These are phyloP conservation scores for Camillea tinctor DNA, from an alignment of 2,329 filamentous ascomycete species.

Conservation along the genomic window DNA sequence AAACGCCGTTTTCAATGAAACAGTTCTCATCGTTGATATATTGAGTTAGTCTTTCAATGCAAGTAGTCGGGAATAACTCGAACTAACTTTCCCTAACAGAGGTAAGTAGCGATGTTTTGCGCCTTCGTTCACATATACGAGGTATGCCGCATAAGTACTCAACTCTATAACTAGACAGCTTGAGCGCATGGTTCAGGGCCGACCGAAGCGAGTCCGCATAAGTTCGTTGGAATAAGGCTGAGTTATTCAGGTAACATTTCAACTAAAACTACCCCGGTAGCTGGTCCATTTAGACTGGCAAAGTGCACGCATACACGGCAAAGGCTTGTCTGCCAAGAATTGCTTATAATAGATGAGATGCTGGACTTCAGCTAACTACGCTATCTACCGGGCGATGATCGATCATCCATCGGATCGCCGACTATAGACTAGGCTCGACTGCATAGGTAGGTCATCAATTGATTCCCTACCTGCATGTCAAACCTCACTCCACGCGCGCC, in stretches of 20 bases:
- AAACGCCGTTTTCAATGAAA: neutral
- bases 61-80: no score
- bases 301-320: no score
- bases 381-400: neutral
- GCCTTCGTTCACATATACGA: no score
- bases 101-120: no score
- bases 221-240: no score
- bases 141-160: no score
- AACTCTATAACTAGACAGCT: no score
- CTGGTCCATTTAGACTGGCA: neutral
- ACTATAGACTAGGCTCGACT: neutral
- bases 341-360: neutral
- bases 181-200: no score
- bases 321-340: neutral
- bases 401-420: neutral
- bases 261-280: no score
- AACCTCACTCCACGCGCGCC: neutral
- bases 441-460: neutral
- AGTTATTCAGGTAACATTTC: no score
- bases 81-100: no score
- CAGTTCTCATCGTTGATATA: neutral
- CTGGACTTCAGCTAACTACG: neutral
- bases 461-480: neutral
- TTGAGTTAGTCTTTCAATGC: neutral
- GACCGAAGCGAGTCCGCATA: no score